These are phyloP conservation scores for Alternaria solani DNA, from an alignment of 2,329 filamentous ascomycete genomes.

Conservation along the genomic window DNA sequence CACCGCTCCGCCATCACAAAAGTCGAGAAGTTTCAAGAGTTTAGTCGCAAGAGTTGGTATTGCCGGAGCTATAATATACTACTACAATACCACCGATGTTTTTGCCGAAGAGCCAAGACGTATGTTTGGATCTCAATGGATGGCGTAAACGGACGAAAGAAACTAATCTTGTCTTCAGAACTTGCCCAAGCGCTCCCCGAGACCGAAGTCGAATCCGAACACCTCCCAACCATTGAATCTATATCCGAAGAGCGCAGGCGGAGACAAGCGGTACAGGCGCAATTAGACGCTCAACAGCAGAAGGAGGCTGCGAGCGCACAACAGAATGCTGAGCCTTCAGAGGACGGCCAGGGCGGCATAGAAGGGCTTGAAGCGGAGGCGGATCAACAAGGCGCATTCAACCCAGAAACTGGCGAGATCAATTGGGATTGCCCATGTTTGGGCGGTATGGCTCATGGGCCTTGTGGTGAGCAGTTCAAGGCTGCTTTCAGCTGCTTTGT, in stretches of 20 bases:
- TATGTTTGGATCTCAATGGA: slow-evolving; percentile 55
- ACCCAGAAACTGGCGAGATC: slow-evolving; percentile 98
- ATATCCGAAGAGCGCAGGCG: slow-evolving; percentile 54
- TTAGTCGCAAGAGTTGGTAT: slow-evolving; percentile 76
- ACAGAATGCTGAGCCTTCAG: slow-evolving; percentile 19
- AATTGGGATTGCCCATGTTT: slow-evolving; percentile 99
- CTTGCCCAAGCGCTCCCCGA: slow-evolving; percentile 47
- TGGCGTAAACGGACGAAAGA: slow-evolving; percentile 3
- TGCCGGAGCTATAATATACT: slow-evolving; percentile 82
- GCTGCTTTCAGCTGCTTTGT: slow-evolving; percentile 98
- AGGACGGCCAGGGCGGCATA: slow-evolving; percentile 48
- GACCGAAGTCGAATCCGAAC: slow-evolving; percentile 52
- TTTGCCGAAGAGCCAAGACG: slow-evolving; percentile 84
- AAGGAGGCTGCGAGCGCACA: slow-evolving; percentile 27
- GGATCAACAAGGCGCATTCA: slow-evolving; percentile 88
- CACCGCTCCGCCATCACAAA: slow-evolving; percentile 67
- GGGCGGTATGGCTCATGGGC: slow-evolving; percentile 95
- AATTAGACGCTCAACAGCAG: slow-evolving; percentile 39
- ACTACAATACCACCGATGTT: slow-evolving; percentile 87
- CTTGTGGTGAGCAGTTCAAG: slow-evolving; percentile 95
- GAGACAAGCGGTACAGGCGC: slow-evolving; percentile 41
- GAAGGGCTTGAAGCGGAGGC: slow-evolving; percentile 80
- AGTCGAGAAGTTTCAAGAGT: slow-evolving; percentile 83
- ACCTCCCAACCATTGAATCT: slow-evolving; percentile 55
- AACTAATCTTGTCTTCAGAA: slow-evolving; percentile 24